Base-by-base conservation (phyloP, 768 basidiomycete species). In the Phanerochaete carnosa region DNA sequence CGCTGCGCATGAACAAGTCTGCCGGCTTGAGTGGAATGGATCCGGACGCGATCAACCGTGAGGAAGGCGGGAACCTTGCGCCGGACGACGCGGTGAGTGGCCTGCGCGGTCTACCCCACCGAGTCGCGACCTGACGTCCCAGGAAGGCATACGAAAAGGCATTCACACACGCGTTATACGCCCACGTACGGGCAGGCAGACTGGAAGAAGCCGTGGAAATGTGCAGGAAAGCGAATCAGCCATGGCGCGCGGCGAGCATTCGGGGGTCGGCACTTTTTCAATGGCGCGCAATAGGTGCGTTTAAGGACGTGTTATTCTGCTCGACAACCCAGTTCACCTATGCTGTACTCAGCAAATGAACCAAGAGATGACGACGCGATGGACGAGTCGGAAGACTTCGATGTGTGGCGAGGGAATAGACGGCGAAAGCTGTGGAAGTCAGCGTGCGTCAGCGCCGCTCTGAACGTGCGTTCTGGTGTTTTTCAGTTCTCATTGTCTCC, bases 161-260 rank as follows among this genome's bases (percentile, higher is more conserved):
- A 29, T 73, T 97, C 25, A 75, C 86, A 0, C 87, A 93, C 64
- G 85, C 89, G 0, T 70, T 98, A 23, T 96, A 91, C 73, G 83
- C 87, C 26, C 88, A 89, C 63, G 79, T 98, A 2, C 86, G 95
- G 43, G 87, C 90, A 5, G 95, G 95, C n/a, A 77, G 87, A 60
- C 72, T 96, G 29, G 91, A 91, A 12, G 88, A 92, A 12, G 96
- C 95, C 0, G 78, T 95, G 3, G 88, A 92, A 33, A 74, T 94
- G 19, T 95, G 93, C 69, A 77, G 87, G 64, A 85, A 84, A 66
- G 89, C 90, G 0, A 88, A 94, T 63, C 92, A 95, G 64, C 90
- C 93, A 0, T 98, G 95, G 96, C 81, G 94, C 25, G 93, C 94
- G 2, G 94, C 95, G 1, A 90, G 87, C 58, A 84, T 98, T 45